phyloP scores from a whole-genome alignment of 192 early-diverging fungal genomes.

The Entomortierella chlamydospora region DNA sequence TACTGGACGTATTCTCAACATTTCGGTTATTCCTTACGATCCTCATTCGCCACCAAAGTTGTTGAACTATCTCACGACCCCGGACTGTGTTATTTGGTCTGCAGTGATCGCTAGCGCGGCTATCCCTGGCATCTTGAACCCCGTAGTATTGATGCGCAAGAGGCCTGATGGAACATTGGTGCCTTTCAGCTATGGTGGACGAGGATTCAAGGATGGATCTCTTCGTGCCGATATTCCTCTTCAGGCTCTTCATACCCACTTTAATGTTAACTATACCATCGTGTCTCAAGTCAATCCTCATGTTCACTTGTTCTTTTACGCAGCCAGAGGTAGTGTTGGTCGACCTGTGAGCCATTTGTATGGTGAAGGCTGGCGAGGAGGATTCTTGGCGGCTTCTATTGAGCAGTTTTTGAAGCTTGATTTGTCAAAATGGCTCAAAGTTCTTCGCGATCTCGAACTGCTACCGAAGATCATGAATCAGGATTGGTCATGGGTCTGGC shows the following conservation, averaged over 20 bases:
- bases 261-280: conserved; percentile 89
- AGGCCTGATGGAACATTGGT: conserved; percentile 69
- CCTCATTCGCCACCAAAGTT: conserved; percentile 81
- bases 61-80: conserved; percentile 89
- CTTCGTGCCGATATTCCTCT: conserved; percentile 86
- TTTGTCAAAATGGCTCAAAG: conserved; percentile 85
- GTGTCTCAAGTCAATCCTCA: conserved; percentile 92
- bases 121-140: conserved; percentile 85
- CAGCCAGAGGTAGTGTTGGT: conserved; percentile 80
- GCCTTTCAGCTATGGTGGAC: conserved; percentile 79
- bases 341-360: conserved; percentile 76
- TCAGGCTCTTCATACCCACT: conserved; percentile 76
- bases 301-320: conserved; percentile 88
- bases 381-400: conserved; percentile 82
- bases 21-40: conserved; percentile 82
- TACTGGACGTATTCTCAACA: conserved; percentile 89
- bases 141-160: conserved; percentile 87
- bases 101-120: conserved; percentile 90
- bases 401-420: conserved; percentile 89
- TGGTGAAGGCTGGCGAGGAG: conserved; percentile 90
- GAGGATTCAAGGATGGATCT: conserved; percentile 89
- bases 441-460: conserved; percentile 82
- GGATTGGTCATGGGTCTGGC: conserved; percentile 86
- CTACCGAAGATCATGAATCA: conserved; percentile 80
- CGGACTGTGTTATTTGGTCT: conserved; percentile 88